Evolutionary conservation across 306 rosid genomes (phyloP).

Genomic region (Astragalus glycyphyllos): DNA sequence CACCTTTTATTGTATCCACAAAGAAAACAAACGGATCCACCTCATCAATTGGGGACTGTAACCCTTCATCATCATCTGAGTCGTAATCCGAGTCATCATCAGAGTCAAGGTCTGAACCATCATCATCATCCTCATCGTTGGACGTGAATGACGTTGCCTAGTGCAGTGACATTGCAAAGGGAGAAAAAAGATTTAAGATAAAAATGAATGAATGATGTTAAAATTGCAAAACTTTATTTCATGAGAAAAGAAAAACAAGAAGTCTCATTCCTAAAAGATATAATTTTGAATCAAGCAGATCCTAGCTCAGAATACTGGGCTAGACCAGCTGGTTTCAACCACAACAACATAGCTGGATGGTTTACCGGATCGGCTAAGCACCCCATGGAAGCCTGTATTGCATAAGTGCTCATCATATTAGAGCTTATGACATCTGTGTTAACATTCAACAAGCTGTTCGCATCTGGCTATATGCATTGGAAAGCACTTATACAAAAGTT

Average conservation of each 20-base stretch:
- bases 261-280: conserved; percentile 4
- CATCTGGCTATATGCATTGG: too few species aligned
- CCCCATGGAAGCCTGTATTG: not conserved
- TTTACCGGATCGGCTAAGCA: not conserved
- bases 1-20: conserved; percentile 83
- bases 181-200: conserved; percentile 18
- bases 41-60: conserved; percentile 90
- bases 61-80: conserved; percentile 88
- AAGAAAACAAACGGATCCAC: conserved; percentile 95
- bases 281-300: conserved; percentile 15
- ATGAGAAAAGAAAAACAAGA: not conserved
- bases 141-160: conserved; percentile 49
- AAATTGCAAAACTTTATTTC: not conserved
- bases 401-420: too few species aligned
- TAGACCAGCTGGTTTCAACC: conserved; percentile 20
- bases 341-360: conserved; percentile 5
- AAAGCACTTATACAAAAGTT: too few species aligned
- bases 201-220: not conserved
- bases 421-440: too few species aligned
- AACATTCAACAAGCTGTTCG: too few species aligned
- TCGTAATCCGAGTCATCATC: conserved; percentile 79
- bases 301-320: not conserved
- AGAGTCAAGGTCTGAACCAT: conserved; percentile 68
- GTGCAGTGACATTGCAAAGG: not conserved
- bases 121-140: conserved; percentile 59